Base-by-base conservation (phyloP, 495 filamentous ascomycete species). In the Jackrogersella minutella region DNA sequence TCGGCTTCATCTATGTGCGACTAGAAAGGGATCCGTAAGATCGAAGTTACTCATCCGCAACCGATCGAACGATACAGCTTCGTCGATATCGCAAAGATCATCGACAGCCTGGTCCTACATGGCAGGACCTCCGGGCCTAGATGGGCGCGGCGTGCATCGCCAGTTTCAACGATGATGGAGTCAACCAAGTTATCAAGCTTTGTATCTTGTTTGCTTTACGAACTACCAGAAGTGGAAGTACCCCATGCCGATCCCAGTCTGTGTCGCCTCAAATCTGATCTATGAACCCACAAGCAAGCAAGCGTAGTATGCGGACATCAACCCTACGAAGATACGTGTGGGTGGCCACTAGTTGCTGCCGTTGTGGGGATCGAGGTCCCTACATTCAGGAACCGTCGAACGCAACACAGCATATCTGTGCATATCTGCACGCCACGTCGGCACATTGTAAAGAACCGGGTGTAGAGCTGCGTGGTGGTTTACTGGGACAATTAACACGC, bases 371-470 rank as follows among this genome's bases (percentile, higher is more conserved):
- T 49, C 3, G 21, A 57, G 40, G 52, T 47, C 57, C 50, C 66
- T 65, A 46, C 54, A 62, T 58, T 58, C 66, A 69, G 66, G 66
- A 58, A 69, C 66, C 51, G 37, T 56, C 44, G 37, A 65, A 56
- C 11, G 26, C 24, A 43, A 56, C 51, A 50, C 51, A 58, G 37
- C 51, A 58, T 64, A 30, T 50, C 54, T 64, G 60, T 31, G 60
- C 49, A 64, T 61, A 60, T 56, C 66, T 65, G 61, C 46, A 64
- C 50, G 61, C 61, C 61, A 60, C 61, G 37, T 69, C 66, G 66
- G 66, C 61, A 65, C 31, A 69, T 69, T 62, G 59, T 69, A 62
- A 56, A 69, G 66, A 69, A 51, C 66, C 66, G 66, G 56, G 66
- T 58, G 66, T 47, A 24, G 21, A 53, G 17, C 43, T 53, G 22